phyloP scores from a whole-genome alignment of 169 alveolate genomes.

The Cryptosporidium parvum region DNA sequence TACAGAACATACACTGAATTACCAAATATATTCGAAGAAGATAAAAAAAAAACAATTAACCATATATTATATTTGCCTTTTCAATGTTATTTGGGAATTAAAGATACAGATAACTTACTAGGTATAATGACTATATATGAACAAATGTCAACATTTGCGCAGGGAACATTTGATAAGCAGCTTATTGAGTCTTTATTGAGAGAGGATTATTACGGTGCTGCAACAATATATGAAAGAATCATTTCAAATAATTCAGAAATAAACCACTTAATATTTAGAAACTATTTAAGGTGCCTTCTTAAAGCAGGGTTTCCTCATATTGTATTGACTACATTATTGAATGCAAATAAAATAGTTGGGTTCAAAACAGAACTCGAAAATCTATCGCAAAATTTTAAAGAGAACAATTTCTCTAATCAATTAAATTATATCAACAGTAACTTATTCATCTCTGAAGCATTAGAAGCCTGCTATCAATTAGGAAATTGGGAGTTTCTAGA shows the following conservation, averaged over 20 bases:
- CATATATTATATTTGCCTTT: slow-evolving; percentile 65
- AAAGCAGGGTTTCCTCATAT: slow-evolving; percentile 65
- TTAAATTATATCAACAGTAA: not conserved
- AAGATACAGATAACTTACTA: slow-evolving; percentile 48
- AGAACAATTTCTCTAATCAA: not conserved
- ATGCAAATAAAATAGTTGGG: not conserved
- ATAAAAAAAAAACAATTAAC: slow-evolving; percentile 20
- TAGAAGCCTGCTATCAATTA: slow-evolving; percentile 57
- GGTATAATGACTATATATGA: slow-evolving; percentile 69
- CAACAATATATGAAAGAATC: slow-evolving; percentile 50
- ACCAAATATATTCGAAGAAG: slow-evolving; percentile 18
- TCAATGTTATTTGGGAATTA: slow-evolving; percentile 58
- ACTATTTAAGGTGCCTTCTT: slow-evolving; percentile 47
- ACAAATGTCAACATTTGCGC: slow-evolving; percentile 10
- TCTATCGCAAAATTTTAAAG: not conserved
- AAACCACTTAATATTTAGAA: slow-evolving; percentile 12
- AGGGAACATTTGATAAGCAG: slow-evolving; percentile 27
- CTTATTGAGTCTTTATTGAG: slow-evolving; percentile 28
- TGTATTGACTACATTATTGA: slow-evolving; percentile 27
- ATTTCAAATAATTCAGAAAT: slow-evolving; percentile 23
- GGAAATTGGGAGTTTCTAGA: slow-evolving; percentile 60
- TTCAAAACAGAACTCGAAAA: not conserved
- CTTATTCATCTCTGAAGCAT: slow-evolving; percentile 50
- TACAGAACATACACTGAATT: slow-evolving; percentile 3
- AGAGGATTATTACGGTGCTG: slow-evolving; percentile 52